Evolutionary conservation across 2,329 filamentous ascomycete species (phyloP).

Genomic region (Fusarium drepaniforme): DNA sequence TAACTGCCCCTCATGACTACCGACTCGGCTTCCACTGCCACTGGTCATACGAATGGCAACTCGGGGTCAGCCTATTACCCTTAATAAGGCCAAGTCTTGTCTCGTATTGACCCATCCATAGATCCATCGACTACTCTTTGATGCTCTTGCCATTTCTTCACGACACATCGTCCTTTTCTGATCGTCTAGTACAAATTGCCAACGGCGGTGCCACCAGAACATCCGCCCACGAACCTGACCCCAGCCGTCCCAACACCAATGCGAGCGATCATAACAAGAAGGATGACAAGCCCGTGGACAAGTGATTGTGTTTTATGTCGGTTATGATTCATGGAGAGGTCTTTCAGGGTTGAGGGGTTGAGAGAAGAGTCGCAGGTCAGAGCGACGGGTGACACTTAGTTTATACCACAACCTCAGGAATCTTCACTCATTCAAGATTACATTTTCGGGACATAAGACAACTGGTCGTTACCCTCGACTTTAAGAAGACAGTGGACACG

Average conservation of each 20-base stretch:
- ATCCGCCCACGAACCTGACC: not conserved
- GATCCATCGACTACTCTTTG: not conserved
- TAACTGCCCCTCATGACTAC: not conserved
- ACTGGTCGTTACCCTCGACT: not conserved
- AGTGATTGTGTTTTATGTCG: not conserved
- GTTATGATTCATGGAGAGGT: not conserved
- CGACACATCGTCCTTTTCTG: not conserved
- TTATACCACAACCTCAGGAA: not conserved
- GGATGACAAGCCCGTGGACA: rapidly evolving
- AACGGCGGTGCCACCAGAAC: not conserved
- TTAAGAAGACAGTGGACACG: not conserved
- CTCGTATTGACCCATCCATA: not conserved
- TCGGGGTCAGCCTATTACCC: not conserved
- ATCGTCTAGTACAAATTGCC: not conserved
- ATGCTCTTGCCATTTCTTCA: not conserved
- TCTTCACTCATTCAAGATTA: not conserved
- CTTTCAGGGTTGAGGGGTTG: not conserved
- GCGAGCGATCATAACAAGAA: not conserved
- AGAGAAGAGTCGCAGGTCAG: not conserved
- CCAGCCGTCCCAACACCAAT: not conserved
- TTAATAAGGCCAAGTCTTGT: not conserved
- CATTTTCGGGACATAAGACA: not conserved
- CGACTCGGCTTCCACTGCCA: not conserved
- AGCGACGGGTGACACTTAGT: not conserved
- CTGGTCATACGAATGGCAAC: not conserved